These are phyloP conservation scores for Myriosclerotinia curreyana DNA, from an alignment of 2,329 filamentous ascomycete species.

Conservation along the genomic window DNA sequence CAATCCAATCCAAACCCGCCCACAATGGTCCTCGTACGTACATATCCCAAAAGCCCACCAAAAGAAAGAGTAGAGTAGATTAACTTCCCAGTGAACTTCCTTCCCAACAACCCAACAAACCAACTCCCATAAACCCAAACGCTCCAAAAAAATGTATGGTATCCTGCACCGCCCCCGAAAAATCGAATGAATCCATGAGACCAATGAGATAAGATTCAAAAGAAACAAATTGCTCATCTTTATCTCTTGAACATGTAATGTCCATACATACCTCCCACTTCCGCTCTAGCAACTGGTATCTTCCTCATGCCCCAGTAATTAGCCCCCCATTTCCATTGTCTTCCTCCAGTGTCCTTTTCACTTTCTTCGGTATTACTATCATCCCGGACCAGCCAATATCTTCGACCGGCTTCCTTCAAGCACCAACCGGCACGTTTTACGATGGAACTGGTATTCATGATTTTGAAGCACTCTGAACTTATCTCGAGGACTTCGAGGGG, in stretches of 20 bases:
- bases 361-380: slow-evolving; percentile 26
- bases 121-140: neutral
- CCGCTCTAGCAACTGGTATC: slow-evolving; percentile 52
- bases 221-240: neutral
- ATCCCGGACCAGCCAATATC: slow-evolving; percentile 63
- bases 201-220: neutral
- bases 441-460: slow-evolving; percentile 53
- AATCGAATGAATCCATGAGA: neutral
- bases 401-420: slow-evolving; percentile 62
- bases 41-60: neutral
- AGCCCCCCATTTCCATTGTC: slow-evolving; percentile 80
- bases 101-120: neutral
- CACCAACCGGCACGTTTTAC: slow-evolving; percentile 58
- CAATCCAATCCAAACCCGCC: neutral
- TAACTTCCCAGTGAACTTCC: neutral
- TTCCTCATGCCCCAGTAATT: slow-evolving; percentile 82
- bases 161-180: neutral
- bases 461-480: slow-evolving; percentile 64
- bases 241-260: slow-evolving; percentile 55
- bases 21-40: neutral
- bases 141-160: slow-evolving; percentile 6
- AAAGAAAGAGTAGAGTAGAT: slow-evolving; percentile 12
- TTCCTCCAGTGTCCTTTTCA: slow-evolving; percentile 52
- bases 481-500: slow-evolving; percentile 77
- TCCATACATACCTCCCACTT: slow-evolving; percentile 57